A percentile compares a stretch with the other conserved stretches of the same genome.
These are phyloP conservation scores for Pseudonitzschia pungens DNA, from an alignment of 108 stramenopile species.

Conservation along the genomic window DNA sequence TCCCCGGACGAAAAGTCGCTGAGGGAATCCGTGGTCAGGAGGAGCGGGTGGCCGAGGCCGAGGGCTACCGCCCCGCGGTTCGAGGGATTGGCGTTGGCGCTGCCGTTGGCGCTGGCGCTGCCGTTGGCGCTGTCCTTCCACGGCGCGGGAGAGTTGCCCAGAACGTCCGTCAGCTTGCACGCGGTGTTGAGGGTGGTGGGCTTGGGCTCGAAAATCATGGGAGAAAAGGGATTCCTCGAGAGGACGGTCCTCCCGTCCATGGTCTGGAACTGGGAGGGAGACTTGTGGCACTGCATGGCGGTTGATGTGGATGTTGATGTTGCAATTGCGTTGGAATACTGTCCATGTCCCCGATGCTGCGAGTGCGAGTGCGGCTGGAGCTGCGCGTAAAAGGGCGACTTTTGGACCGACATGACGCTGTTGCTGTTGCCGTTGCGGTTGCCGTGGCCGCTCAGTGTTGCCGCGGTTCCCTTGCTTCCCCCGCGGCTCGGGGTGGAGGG, in stretches of 20 bases:
- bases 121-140: not conserved
- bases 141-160: not conserved
- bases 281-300: conserved; percentile 28
- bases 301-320: not conserved
- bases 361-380: not conserved
- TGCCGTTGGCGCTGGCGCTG: too few relatives aligned
- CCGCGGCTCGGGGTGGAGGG: conserved; percentile 5
- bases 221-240: conserved; percentile 61
- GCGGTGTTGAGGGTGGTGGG: not conserved
- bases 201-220: conserved; percentile 35
- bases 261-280: conserved; percentile 38
- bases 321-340: not conserved
- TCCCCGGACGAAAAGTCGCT: not conserved
- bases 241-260: conserved; percentile 52
- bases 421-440: too few relatives aligned
- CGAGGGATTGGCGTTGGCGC: not conserved
- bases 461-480: not conserved
- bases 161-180: not conserved
- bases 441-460: not conserved
- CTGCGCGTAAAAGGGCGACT: not conserved
- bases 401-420: not conserved
- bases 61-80: too few relatives aligned
- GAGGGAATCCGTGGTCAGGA: conserved; percentile 1
- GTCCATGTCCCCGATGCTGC: not conserved
- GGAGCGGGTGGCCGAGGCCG: conserved; percentile 1